Base-by-base conservation (phyloP, 331 rosid genomes). In the Quercus tomentella region DNA sequence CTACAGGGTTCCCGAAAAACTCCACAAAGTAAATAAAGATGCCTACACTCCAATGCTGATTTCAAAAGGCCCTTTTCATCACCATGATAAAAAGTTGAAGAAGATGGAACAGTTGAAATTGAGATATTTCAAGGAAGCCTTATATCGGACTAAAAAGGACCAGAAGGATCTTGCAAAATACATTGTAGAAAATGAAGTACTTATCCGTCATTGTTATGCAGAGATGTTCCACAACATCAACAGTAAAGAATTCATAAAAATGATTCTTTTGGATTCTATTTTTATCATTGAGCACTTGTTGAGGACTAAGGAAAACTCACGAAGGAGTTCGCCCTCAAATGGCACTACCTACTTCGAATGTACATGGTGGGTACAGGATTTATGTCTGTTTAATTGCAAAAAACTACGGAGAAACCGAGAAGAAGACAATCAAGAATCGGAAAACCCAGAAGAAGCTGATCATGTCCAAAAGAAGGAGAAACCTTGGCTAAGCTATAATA, bases 41-140 rank as follows among this genome's bases (percentile, higher is more conserved):
- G 71, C 83, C 63, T 86, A 77, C 30, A 33, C 83, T 4, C 87
- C 85, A 22, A 57, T 31, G 9, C 71, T 80, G 9, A 57, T 86
- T 75, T 82, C 82, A 20, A 82, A 80, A 5, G 89, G 87, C 70
- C 83, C 89, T 6, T 9, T 86, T 25, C 87, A 83, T 68, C 9
- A 10, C 22, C 9, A 43, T 14, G 3, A 69, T 0, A 0, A 26
- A 21, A 22, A 70, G 1, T 25, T 80, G 0, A 11, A 55, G 10
- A 37, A 45, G 5, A 86, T 86, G 84, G 87, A 84, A 0, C 1
- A 63, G 0, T 85, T 73, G 35, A 86, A 86, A 58, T 30, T 30
- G 7, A 49, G 31, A 60, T 83, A 86, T 16, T 56, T 80, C 3
- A 60, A 2, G 20, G 30, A 8, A 5, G 80, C 80, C 65, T 56